Percentiles rank a stretch among this genome's conserved stretches.
phyloP scores from a whole-genome alignment of 2,329 filamentous ascomycete genomes.

The Colletotrichum sp. region DNA sequence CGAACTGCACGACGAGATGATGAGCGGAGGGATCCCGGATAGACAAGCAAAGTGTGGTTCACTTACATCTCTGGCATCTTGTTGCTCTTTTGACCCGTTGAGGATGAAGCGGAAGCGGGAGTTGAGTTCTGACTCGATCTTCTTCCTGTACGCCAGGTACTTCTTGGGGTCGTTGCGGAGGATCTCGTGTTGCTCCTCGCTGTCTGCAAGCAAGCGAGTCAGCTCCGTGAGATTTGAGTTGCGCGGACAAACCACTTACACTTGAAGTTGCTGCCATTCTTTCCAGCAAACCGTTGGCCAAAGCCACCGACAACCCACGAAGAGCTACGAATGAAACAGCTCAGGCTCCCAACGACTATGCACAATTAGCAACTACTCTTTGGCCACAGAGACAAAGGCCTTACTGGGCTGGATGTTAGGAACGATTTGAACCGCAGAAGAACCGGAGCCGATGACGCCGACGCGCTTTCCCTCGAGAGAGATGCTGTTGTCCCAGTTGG shows the following conservation, averaged over 20 bases:
- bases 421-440: slow-evolving; percentile 36
- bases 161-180: slow-evolving; percentile 56
- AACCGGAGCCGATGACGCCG: slow-evolving; percentile 32
- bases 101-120: slow-evolving; percentile 58
- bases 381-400: too few relatives aligned
- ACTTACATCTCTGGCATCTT: slow-evolving; percentile 32
- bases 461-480: slow-evolving; percentile 30
- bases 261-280: slow-evolving; percentile 50
- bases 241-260: slow-evolving; percentile 30
- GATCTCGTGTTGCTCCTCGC: slow-evolving; percentile 48
- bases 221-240: background rate
- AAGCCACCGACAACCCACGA: slow-evolving; percentile 55
- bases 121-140: slow-evolving; percentile 54
- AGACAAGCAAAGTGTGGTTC: background rate
- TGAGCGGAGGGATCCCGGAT: too few relatives aligned
- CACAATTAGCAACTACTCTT: too few relatives aligned
- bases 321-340: slow-evolving; percentile 38
- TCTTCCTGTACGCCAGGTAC: slow-evolving; percentile 57
- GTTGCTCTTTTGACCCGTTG: slow-evolving; percentile 50
- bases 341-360: slow-evolving; percentile 7
- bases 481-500: slow-evolving; percentile 31
- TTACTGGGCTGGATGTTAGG: slow-evolving; percentile 27
- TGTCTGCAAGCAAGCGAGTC: slow-evolving; percentile 1
- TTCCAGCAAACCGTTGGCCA: slow-evolving; percentile 49
- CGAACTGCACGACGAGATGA: background rate